Conservation (phyloP, 805 yeast genomes). For the Ogataea pignaliae region DNA sequence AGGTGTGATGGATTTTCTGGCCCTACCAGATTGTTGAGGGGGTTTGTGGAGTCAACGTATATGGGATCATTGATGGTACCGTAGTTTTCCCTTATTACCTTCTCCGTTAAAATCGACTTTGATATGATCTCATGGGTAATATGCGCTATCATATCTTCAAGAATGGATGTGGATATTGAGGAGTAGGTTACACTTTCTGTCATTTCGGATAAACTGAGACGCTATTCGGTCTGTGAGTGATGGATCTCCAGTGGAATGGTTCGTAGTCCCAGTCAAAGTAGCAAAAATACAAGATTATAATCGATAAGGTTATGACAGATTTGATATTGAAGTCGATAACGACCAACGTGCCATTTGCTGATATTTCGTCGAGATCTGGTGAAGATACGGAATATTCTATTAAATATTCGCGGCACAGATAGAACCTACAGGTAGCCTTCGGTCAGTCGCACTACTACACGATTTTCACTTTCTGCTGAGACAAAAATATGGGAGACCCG, state of each 20-base stretch:
- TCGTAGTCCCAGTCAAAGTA: too few species aligned
- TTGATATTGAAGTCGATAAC: background rate
- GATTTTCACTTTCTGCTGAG: too few species aligned
- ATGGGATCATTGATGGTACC: slow-evolving; percentile 27
- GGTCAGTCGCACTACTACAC: too few species aligned
- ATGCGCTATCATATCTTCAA: slow-evolving; percentile 31
- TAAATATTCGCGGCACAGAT: too few species aligned
- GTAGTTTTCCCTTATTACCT: slow-evolving; percentile 25
- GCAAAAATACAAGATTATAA: too few species aligned
- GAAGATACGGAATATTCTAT: too few species aligned
- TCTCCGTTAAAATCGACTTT: slow-evolving; percentile 27
- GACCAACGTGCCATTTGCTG: background rate
- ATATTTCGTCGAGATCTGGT: too few species aligned
- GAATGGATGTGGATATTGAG: slow-evolving; percentile 27
- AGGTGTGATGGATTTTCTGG: background rate
- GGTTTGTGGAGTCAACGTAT: slow-evolving; percentile 16
- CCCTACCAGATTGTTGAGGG: background rate
- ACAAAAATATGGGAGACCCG: too few species aligned
- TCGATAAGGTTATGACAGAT: background rate
- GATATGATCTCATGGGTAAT: slow-evolving; percentile 31
- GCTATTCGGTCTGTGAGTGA: too few species aligned
- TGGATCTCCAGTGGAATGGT: too few species aligned
- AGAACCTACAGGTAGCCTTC: too few species aligned
- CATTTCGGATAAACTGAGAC: too few species aligned
- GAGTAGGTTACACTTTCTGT: slow-evolving; percentile 24